Conservation (phyloP, 192 early-diverging fungal genomes). For the Coemansia sp. region DNA sequence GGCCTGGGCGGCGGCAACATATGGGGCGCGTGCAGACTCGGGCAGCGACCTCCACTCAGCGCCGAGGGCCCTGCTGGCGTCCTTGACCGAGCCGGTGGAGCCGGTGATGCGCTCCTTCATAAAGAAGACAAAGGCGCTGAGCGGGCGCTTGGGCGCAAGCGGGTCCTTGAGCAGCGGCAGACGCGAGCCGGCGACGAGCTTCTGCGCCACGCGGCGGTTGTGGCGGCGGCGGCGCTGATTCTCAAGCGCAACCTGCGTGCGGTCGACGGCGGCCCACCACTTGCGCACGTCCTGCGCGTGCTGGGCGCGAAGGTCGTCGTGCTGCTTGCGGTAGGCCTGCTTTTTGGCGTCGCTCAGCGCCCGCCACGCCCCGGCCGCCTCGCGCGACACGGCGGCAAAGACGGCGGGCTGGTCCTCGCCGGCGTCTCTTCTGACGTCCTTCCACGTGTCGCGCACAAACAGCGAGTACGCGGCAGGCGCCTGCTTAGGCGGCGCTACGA, state of each 20-base stretch:
- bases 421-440: no score
- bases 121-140: slow-evolving; percentile 18
- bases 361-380: slow-evolving; percentile 22
- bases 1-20: slow-evolving; percentile 1
- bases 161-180: slow-evolving; percentile 38
- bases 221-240: slow-evolving; percentile 40
- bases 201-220: slow-evolving; percentile 8
- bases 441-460: slow-evolving; percentile 14
- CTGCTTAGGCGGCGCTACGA: slow-evolving; percentile 18
- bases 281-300: slow-evolving; percentile 22
- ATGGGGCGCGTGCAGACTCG: slow-evolving; percentile 36
- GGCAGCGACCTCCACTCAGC: slow-evolving; percentile 40
- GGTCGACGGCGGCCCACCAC: slow-evolving; percentile 45
- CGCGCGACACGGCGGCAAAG: slow-evolving; percentile 15
- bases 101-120: not conserved
- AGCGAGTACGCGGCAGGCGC: slow-evolving; percentile 11
- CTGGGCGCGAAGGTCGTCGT: slow-evolving; percentile 8
- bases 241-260: slow-evolving; percentile 34
- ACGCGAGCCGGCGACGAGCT: not conserved
- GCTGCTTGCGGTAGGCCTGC: slow-evolving; percentile 8
- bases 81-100: not conserved
- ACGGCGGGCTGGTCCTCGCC: not conserved
- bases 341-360: slow-evolving; percentile 18
- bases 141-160: slow-evolving; percentile 41
- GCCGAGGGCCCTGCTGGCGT: not conserved